These are phyloP conservation scores for Blastobotrys muscicola DNA, from an alignment of 805 yeast species.

Conservation along the genomic window DNA sequence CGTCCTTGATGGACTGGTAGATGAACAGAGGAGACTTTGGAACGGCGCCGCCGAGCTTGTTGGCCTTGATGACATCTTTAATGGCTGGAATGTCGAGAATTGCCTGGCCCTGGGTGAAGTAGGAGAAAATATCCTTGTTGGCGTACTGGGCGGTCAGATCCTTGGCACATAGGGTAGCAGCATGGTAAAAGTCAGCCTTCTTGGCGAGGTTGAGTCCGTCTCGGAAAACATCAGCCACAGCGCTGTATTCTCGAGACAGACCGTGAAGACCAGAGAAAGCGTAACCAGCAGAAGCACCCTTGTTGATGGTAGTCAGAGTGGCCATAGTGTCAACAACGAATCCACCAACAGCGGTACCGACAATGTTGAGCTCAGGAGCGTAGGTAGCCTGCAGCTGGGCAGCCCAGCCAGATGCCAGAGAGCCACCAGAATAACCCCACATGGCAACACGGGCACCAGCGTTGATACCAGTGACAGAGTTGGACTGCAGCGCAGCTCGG, in stretches of 20 bases:
- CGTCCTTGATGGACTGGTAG: constrained; percentile 21
- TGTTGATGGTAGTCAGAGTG: constrained; percentile 12
- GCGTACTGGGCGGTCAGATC: background rate
- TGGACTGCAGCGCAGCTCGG: constrained; percentile 16
- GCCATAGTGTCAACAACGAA: constrained; percentile 16
- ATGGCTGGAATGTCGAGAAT: constrained; percentile 10
- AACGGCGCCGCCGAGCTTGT: constrained; percentile 17
- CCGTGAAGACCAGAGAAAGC: constrained; percentile 22
- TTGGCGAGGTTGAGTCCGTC: constrained; percentile 1
- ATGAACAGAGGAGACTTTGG: constrained; percentile 18
- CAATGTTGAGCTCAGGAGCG: constrained; percentile 20
- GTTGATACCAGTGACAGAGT: constrained; percentile 27
- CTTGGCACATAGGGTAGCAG: constrained; percentile 11
- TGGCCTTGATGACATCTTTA: constrained; percentile 10
- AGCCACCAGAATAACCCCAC: constrained; percentile 69
- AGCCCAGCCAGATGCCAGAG: constrained; percentile 59
- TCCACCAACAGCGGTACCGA: constrained; percentile 24
- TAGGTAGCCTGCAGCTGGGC: constrained; percentile 19
- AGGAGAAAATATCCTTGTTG: constrained; percentile 14
- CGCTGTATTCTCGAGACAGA: constrained; percentile 20
- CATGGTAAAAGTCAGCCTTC: constrained; percentile 3
- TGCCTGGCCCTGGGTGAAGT: constrained; percentile 12
- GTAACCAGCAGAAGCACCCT: constrained; percentile 17
- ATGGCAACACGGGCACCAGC: constrained; percentile 47
- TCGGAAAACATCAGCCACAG: constrained; percentile 10